Base-by-base conservation (phyloP, 2,329 filamentous ascomycete species). In the Fusarium buharicum region DNA sequence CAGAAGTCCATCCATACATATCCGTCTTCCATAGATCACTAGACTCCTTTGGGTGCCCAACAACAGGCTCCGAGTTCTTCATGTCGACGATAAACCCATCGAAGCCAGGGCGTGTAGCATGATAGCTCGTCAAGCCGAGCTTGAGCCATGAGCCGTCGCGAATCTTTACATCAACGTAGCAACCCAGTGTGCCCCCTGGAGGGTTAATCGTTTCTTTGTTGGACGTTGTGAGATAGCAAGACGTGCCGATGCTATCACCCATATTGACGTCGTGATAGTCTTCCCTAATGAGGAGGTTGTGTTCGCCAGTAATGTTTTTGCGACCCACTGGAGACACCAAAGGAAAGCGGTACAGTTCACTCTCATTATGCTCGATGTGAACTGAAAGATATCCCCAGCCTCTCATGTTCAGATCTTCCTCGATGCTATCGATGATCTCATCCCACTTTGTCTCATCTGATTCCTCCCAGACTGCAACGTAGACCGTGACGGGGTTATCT, bases 391-490 rank as follows among this genome's bases (percentile, higher is more conserved):
- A 9, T 3, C 31, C 3, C 47, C 46, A 57, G 11, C 17, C 44
- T 28, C 12, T 12, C 9, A 9, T 12, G 16, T 22, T 13, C 5
- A 41, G 30, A 17, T 44, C 43, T 2, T 20, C 3, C 3, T 31
- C 24, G 12, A 46, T 39, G 6, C 37, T 28, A 6, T 7, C 6
- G 1, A 41, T 10, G 3, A 46, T 43, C 6, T 12, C 17, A 16
- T 18, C 17, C 48, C 56, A 62, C 1, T 41, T 3, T 0, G 46
- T 47, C 17, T 61, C 58, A 11, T 55, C 30, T 4, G 58, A 59
- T 0, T 0, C 1, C 24, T 31, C 20, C 4, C 45, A 17, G 2
- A 51, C 20, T 1, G 28, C 24, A 4, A 61, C 41, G n/a, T 54
- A 59, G 2, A 58, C 24, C 3, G 45, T 55, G 8, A 13, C 7